Base-by-base conservation (phyloP, 495 filamentous ascomycete genomes). In the Aspergillus incahuasiensis region DNA sequence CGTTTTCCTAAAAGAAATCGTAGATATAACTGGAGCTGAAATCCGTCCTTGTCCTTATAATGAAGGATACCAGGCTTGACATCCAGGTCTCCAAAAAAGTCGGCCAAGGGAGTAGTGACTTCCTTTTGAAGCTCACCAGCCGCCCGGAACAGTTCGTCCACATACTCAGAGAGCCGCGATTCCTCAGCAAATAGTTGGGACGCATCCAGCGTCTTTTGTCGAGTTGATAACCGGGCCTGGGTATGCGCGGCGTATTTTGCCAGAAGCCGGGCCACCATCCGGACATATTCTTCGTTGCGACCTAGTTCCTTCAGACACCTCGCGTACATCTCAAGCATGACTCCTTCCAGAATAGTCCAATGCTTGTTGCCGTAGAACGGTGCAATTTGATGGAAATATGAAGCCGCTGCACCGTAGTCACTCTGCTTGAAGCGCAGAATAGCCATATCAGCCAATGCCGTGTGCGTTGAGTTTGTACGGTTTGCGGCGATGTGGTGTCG, bases 311-410 rank as follows among this genome's bases (percentile, higher is more conserved):
- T 88, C 46, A 97, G 78, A 70, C 90, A 97, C 34, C 82, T 82
- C 3, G 90, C 85, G 66, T 95, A 90, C 79, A 97, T 86, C 47
- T 89, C 80, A 24, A 98, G 76, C 81, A 96, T 88, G 2, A 83
- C 84, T 11, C 87, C 79, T 64, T 96, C 91, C 12, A 96, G 75
- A 5, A 86, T 69, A 40, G 77, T 82, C 94, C 94, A 98, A 15
- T 86, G 79, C 58, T 82, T 84, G 47, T 86, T 86, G 0, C 85
- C 87, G 64, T 94, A 97, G 60, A 90, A 88, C 2, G 90, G 86
- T 7, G 88, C 86, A 52, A 92, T 81, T n/a, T 84, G 79, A 62
- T 86, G 82, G 66, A 97, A 91, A 63, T 89, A 92, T 3, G 79
- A 82, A 1, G 89, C 86, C 12, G 92, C 92, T 12, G 82, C 79